A percentile compares a stretch with the other conserved stretches of the same genome.
phyloP scores from a whole-genome alignment of 176 grass and related monocot species.

The Rhipidocladum racemiflorum region DNA sequence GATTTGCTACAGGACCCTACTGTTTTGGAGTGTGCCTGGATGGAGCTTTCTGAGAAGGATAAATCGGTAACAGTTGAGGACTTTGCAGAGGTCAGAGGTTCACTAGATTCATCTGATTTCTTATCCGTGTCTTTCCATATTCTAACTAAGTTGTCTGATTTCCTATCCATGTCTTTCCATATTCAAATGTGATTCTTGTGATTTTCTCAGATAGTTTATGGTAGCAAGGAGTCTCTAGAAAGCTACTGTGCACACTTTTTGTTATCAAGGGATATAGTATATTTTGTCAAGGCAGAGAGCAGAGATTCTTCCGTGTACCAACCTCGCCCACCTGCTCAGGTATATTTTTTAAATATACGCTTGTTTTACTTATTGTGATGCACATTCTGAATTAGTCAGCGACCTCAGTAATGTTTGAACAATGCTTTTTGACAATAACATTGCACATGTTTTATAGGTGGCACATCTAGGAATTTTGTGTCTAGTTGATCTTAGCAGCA shows the following conservation, averaged over 20 bases:
- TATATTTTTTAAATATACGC: conserved; percentile 49
- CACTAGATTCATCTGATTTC: not conserved
- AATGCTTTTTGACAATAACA: conserved; percentile 3
- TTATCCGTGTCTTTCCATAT: not conserved
- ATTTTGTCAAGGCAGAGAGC: conserved; percentile 70
- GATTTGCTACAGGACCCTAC: conserved; percentile 60
- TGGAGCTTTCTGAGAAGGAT: conserved; percentile 85
- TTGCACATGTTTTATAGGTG: not conserved
- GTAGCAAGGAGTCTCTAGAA: conserved; percentile 66
- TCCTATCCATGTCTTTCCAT: not conserved
- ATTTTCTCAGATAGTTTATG: conserved; percentile 80
- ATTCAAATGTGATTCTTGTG: conserved; percentile 16
- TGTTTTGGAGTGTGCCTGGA: conserved; percentile 88
- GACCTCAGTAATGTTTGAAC: not conserved
- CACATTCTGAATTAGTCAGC: not conserved
- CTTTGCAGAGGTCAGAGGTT: conserved; percentile 70
- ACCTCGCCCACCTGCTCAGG: conserved; percentile 69
- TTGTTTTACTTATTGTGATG: not conserved
- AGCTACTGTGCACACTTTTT: conserved; percentile 79
- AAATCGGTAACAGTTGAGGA: conserved; percentile 82
- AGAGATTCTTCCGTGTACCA: conserved; percentile 77
- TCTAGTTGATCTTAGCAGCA: conserved; percentile 11
- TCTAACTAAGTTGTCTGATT: conserved; percentile 2
- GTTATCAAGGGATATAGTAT: conserved; percentile 87
- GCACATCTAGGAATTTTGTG: not conserved